Percentiles rank a stretch among this genome's conserved stretches.
Conservation (phyloP, 306 rosid species). For the Lagenaria siceraria region DNA sequence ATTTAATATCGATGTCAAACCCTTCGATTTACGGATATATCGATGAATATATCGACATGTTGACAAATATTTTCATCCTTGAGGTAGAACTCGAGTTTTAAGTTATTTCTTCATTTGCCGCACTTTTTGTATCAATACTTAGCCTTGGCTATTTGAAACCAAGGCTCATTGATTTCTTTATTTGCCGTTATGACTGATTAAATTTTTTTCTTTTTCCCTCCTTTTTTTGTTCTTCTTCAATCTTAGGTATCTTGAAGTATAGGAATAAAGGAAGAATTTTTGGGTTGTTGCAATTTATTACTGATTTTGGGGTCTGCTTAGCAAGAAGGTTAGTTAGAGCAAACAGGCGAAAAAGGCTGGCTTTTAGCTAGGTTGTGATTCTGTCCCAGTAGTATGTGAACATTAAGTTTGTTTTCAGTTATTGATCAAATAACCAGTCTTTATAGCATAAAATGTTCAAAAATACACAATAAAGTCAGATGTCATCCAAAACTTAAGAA, state of each 20-base stretch:
- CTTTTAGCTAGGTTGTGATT: neutral
- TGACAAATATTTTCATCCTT: too few species aligned
- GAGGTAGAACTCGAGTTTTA: neutral
- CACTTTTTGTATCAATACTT: neutral
- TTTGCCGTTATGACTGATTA: neutral
- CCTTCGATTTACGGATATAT: too few species aligned
- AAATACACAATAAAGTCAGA: neutral
- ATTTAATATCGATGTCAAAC: too few species aligned
- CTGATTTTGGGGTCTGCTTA: conserved; percentile 5
- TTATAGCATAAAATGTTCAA: neutral
- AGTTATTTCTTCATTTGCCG: neutral
- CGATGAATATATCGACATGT: too few species aligned
- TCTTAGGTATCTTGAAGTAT: conserved; percentile 4
- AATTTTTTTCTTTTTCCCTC: neutral
- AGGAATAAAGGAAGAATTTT: conserved; percentile 2
- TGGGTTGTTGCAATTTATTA: conserved; percentile 1
- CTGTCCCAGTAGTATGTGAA: neutral
- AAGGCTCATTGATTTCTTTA: neutral
- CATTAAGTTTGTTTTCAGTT: neutral
- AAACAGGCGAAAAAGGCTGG: neutral
- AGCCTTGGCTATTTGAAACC: neutral
- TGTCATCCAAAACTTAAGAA: neutral
- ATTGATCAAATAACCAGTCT: neutral
- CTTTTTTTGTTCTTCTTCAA: neutral
- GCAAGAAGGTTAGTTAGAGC: neutral